Evolutionary conservation across 345 rosid genomes (phyloP).

Genomic region (Euphorbia pulcherrima): DNA sequence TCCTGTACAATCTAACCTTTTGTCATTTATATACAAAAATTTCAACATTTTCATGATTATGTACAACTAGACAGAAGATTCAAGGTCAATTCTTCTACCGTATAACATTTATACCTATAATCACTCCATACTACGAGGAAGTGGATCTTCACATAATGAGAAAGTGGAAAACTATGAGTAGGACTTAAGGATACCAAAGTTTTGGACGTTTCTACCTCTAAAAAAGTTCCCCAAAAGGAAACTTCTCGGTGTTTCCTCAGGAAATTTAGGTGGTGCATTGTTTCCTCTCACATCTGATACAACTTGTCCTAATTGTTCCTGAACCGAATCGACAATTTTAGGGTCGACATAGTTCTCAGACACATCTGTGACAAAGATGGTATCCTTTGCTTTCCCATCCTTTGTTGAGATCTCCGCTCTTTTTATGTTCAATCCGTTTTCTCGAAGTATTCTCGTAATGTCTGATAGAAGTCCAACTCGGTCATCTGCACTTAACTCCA

Average conservation of each 20-base stretch:
- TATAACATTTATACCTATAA: background rate
- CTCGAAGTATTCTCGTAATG: slow-evolving; percentile 53
- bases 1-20: background rate
- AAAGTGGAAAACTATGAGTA: slow-evolving; percentile 28
- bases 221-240: slow-evolving; percentile 50
- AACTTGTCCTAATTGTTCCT: slow-evolving; percentile 36
- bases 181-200: slow-evolving; percentile 43
- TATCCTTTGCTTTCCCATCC: slow-evolving; percentile 43
- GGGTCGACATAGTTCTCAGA: slow-evolving; percentile 45
- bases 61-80: background rate
- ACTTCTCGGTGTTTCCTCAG: slow-evolving; percentile 34
- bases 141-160: background rate
- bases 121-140: background rate
- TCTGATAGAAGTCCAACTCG: slow-evolving; percentile 54
- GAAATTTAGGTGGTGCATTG: slow-evolving; percentile 29
- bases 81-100: background rate
- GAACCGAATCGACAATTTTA: slow-evolving; percentile 39
- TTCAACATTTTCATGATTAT: background rate
- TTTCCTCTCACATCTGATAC: slow-evolving; percentile 38
- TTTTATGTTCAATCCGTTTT: slow-evolving; percentile 47
- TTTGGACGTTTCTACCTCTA: slow-evolving; percentile 43
- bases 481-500: slow-evolving; percentile 51
- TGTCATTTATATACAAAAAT: background rate
- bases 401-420: slow-evolving; percentile 55
- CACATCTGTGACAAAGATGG: slow-evolving; percentile 50